Evolutionary conservation across 805 yeast genomes (phyloP).

Genomic region (Zygoascus tannicola): DNA sequence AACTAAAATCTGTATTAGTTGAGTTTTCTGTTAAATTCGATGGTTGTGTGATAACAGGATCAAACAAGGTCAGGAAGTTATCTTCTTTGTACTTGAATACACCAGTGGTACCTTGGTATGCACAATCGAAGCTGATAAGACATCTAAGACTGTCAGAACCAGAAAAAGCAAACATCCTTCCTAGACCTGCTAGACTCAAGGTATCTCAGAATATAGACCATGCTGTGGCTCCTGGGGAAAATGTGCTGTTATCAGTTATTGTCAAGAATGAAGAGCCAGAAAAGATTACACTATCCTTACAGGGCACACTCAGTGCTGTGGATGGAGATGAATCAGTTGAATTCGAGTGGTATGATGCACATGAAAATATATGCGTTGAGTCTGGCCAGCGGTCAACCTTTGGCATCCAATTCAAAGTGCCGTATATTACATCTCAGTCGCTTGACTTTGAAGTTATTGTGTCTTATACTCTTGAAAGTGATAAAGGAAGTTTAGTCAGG

Average conservation of each 20-base stretch:
- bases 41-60: background rate
- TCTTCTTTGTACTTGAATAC: background rate
- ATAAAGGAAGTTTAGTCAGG: conserved; percentile 21
- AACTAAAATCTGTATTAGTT: background rate
- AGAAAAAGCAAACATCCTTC: conserved; percentile 7
- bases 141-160: conserved; percentile 11
- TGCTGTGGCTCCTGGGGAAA: conserved; percentile 22
- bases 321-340: conserved; percentile 6
- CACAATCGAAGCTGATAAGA: background rate
- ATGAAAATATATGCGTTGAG: background rate
- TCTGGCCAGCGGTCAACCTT: conserved; percentile 2
- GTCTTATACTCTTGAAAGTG: conserved; percentile 14
- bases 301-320: conserved; percentile 9
- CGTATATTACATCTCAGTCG: conserved; percentile 3
- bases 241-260: conserved; percentile 9
- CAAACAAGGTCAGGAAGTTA: background rate
- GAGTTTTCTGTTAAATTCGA: background rate
- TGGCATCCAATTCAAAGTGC: conserved; percentile 5
- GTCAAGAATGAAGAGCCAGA: conserved; percentile 23
- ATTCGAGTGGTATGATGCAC: background rate
- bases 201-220: conserved; percentile 13
- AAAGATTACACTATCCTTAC: conserved; percentile 14
- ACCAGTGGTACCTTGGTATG: conserved; percentile 1
- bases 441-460: conserved; percentile 15
- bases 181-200: conserved; percentile 26